These are phyloP conservation scores for Phytophthora crassamura DNA, from an alignment of 352 stramenopile species.

Conservation along the genomic window DNA sequence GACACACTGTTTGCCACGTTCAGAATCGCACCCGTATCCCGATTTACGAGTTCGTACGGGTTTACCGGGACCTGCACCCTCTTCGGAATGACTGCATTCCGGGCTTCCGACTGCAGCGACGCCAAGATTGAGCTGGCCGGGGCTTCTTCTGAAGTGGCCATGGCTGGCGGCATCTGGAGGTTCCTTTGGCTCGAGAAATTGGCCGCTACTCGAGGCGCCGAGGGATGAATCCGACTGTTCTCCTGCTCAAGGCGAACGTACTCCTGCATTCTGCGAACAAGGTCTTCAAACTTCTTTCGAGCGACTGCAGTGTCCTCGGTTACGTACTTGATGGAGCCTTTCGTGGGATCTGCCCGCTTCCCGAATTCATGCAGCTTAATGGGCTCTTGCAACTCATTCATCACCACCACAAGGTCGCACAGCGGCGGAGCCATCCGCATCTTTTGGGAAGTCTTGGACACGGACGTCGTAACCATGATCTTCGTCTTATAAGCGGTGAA, in stretches of 20 bases:
- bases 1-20: slow-evolving; percentile 69
- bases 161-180: slow-evolving; percentile 19
- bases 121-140: slow-evolving; percentile 21
- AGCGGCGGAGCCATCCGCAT: slow-evolving; percentile 45
- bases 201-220: background rate
- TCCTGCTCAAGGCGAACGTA: slow-evolving; percentile 57
- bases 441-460: slow-evolving; percentile 62
- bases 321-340: slow-evolving; percentile 78
- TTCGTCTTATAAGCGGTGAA: slow-evolving; percentile 61
- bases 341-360: slow-evolving; percentile 45
- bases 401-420: slow-evolving; percentile 78
- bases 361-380: slow-evolving; percentile 79
- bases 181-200: slow-evolving; percentile 7
- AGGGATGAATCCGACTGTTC: slow-evolving; percentile 13
- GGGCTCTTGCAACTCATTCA: slow-evolving; percentile 79
- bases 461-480: slow-evolving; percentile 82
- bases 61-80: slow-evolving; percentile 29
- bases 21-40: slow-evolving; percentile 71
- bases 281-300: slow-evolving; percentile 65
- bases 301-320: slow-evolving; percentile 44
- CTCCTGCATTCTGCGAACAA: slow-evolving; percentile 72
- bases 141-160: slow-evolving; percentile 9
- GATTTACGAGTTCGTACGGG: slow-evolving; percentile 63
- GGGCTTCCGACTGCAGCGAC: slow-evolving; percentile 22
- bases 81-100: slow-evolving; percentile 15